Evolutionary conservation across 2,329 filamentous ascomycete genomes (phyloP), one percentile per base, ranked within the genome.

Genomic region (Pezicula carpinea): DNA sequence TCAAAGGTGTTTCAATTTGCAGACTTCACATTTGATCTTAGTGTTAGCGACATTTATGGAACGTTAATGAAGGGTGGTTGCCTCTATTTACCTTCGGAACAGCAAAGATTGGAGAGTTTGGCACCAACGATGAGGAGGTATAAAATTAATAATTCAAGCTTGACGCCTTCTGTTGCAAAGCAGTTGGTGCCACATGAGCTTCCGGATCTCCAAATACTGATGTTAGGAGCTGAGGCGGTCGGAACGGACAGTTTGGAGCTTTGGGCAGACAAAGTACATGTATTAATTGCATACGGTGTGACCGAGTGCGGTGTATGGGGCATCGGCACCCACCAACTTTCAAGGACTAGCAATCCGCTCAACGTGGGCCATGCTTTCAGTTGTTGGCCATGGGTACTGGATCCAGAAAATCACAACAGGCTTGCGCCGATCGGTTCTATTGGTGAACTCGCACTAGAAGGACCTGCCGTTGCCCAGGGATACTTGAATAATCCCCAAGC

Each of bases 391-490:
- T 56, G 52, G 50, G 46, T 57, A 32, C 44, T 52, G 8, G 39
- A 49, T 36, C 41, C 44, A 3, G 21, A 39, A 13, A 44, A 53
- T 31, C 44, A 47, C 13, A 36, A 53, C 41, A 13, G 15, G 1
- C 39, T 57, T 7, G 15, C 29, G 10, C 50, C 53, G 29, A 39
- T 54, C 14, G 56, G 55, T 7, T 46, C 23, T 10, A 23, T 49
- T 6, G 56, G 55, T n/a, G 56, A 59, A 38, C 34, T 59, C 5
- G 26, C 48, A 4, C 45, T 59, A 22, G 53, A 55, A 32, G 55
- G 56, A 5, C 51, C 53, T 15, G 48, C 46, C 15, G 14, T 59
- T 3, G 50, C 53, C 13, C 17, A 47, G 4, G 48, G 50, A 3
- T 58, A 58, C 14, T 26, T 58, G 3, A 56, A 57, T 7, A 43